A percentile compares a stretch with the other conserved stretches of the same genome.
These are phyloP conservation scores for Aspergillus sp. DNA, from an alignment of 2,329 filamentous ascomycete genomes.

Conservation along the genomic window DNA sequence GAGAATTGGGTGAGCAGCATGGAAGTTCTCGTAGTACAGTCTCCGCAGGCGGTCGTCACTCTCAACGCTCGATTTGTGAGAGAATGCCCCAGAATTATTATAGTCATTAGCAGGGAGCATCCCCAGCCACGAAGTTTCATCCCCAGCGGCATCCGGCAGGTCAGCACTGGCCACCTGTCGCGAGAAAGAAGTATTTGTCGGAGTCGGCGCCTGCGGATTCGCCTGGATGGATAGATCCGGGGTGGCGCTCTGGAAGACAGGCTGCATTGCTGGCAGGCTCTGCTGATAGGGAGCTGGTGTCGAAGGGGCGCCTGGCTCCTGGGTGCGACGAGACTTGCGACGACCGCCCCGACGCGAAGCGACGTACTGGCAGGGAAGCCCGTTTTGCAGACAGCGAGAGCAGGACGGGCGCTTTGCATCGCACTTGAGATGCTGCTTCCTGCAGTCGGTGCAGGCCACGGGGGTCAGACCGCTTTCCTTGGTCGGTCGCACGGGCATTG, in stretches of 20 bases:
- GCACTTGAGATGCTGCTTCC: constrained; percentile 69
- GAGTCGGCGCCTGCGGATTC: neutral
- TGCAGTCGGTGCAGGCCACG: constrained; percentile 48
- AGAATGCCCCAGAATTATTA: neutral
- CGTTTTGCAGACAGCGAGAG: constrained; percentile 60
- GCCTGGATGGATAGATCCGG: neutral
- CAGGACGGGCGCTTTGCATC: constrained; percentile 66
- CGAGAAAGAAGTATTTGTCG: neutral
- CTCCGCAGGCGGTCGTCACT: constrained; percentile 40
- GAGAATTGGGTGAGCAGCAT: constrained; percentile 55
- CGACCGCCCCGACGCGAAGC: constrained; percentile 65
- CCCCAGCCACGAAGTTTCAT: neutral
- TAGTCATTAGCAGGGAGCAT: neutral
- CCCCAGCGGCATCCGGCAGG: neutral
- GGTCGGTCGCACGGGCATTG: constrained; percentile 10
- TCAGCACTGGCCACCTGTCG: neutral
- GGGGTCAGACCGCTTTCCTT: constrained; percentile 26
- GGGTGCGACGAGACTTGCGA: constrained; percentile 30
- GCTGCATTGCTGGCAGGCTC: neutral
- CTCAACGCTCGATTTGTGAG: neutral
- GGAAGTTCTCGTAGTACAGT: constrained; percentile 55
- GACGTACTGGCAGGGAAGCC: constrained; percentile 65
- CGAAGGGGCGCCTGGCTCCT: neutral
- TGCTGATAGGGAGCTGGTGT: neutral
- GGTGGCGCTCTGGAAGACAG: neutral